Evolutionary conservation across 2,329 filamentous ascomycete genomes (phyloP).

Genomic region (Xylariomycetidae sp.): DNA sequence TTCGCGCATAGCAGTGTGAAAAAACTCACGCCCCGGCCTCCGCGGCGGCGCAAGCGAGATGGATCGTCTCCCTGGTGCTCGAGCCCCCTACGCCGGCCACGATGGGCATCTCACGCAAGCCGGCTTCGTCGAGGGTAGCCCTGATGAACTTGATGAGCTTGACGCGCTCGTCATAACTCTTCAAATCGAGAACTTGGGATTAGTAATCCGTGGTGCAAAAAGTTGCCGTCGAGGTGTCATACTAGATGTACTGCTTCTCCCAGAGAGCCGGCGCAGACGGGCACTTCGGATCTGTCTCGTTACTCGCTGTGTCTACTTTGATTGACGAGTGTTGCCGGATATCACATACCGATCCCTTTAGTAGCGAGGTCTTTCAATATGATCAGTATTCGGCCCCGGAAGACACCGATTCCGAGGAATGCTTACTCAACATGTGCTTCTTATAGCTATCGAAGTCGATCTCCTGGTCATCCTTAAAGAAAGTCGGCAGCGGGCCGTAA

Average conservation of each 20-base stretch:
- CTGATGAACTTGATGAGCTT: conserved; percentile 18
- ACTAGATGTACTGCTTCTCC: conserved; percentile 20
- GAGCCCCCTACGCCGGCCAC: conserved; percentile 18
- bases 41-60: conserved; percentile 13
- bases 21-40: conserved; percentile 17
- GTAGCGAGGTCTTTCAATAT: conserved; percentile 4
- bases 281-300: no score
- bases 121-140: conserved; percentile 14
- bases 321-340: no score
- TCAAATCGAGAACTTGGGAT: no score
- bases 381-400: no score
- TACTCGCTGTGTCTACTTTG: no score
- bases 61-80: conserved; percentile 19
- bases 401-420: no score
- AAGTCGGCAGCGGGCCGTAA: conserved; percentile 1
- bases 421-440: conserved; percentile 16
- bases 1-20: no score
- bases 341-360: conserved; percentile 6
- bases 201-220: background rate
- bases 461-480: conserved; percentile 17
- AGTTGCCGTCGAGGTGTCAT: background rate
- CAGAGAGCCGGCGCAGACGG: conserved; percentile 20
- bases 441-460: conserved; percentile 18
- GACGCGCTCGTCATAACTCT: conserved; percentile 15
- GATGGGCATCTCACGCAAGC: conserved; percentile 15